These are phyloP conservation scores for Suillus bovinus DNA, from an alignment of 768 basidiomycete species.

Conservation along the genomic window DNA sequence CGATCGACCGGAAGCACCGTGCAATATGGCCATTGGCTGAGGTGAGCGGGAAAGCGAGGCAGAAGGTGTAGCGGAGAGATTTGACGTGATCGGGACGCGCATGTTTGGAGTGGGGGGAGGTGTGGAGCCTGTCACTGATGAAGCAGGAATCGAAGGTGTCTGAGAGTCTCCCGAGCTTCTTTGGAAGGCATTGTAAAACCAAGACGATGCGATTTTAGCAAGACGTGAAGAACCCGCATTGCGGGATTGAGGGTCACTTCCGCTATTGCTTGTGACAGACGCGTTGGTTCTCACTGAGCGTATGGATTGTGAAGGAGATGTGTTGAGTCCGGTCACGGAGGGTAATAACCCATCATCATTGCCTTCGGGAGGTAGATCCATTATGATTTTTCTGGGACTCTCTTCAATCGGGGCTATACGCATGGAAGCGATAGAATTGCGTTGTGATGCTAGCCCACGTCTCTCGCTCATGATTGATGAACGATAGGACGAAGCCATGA, in stretches of 20 bases:
- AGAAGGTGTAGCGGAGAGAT: constrained; percentile 30
- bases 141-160: constrained; percentile 54
- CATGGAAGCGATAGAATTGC: constrained; percentile 47
- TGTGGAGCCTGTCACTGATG: constrained; percentile 35
- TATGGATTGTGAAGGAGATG: constrained; percentile 67
- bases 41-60: constrained; percentile 38
- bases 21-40: constrained; percentile 42
- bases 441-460: constrained; percentile 41
- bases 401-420: constrained; percentile 71
- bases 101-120: constrained; percentile 25
- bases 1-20: constrained; percentile 41
- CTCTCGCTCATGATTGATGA: constrained; percentile 38
- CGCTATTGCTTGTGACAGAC: constrained; percentile 45
- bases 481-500: constrained; percentile 36
- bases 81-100: constrained; percentile 33
- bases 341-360: constrained; percentile 32
- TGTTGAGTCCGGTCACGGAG: constrained; percentile 46
- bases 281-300: constrained; percentile 49
- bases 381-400: constrained; percentile 53
- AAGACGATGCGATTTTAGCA: constrained; percentile 71
- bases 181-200: constrained; percentile 78
- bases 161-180: constrained; percentile 64
- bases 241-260: constrained; percentile 18
- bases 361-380: constrained; percentile 52
- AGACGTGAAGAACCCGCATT: constrained; percentile 36